Base-by-base conservation (phyloP, 345 rosid species). In the Noccaea caerulescens region DNA sequence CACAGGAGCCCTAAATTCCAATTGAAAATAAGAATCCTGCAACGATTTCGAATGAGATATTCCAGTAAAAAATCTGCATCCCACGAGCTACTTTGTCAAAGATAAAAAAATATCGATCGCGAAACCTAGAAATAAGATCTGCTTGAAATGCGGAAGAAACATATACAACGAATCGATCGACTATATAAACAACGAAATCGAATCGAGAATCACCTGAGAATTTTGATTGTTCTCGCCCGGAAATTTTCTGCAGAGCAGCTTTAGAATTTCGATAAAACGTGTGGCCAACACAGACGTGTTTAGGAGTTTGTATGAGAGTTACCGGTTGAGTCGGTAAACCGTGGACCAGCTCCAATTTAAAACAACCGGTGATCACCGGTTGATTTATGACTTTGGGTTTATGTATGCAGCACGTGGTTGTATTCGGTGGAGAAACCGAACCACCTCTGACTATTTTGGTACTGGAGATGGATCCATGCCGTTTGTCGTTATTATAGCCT, bases 211-310 rank as follows among this genome's bases (percentile, higher is more conserved):
- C 33, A 74, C 78, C 73, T 52, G 78, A 75, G 58, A 53, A 37
- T 4, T 75, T 67, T 55, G 12, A 8, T 68, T 43, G 8, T 44
- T 30, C 16, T 34, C 62, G 62, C 73, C 73, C 63, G 78, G 1
- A 42, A 54, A n/a, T 39, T 11, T 18, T 30, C 49, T 50, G 71
- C 41, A 72, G 72, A 71, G 75, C 25, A 39, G 67, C 57, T 66
- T 62, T 51, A 7, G 7, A 51, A 27, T 38, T 73, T 8, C 8
- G 77, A 65, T 16, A 39, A 65, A 73, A 67, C 73, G 72, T 60
- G 78, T 74, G 78, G 78, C 44, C 25, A 68, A 52, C 78, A 74
- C 78, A 74, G 68, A 74, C 63, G 63, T 58, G 47, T 18, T 12
- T 45, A 27, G 1, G 61, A 73, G 46, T 38, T 49, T 73, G 12